Conservation (phyloP, 176 grass and related monocot genomes). For the Oryza australiensis region DNA sequence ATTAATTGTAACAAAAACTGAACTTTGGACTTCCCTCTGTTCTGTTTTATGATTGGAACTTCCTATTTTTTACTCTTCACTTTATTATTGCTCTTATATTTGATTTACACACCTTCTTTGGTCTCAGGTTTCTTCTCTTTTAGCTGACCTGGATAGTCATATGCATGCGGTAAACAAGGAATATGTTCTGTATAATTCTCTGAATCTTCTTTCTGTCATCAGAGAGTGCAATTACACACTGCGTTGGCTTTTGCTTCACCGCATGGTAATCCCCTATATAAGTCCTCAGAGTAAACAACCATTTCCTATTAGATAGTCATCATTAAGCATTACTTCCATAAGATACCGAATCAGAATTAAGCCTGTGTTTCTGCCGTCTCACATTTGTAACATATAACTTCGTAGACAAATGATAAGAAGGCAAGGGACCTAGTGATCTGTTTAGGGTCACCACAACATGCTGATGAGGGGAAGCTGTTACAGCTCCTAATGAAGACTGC, state of each 20-base stretch:
- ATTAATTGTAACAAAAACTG: background rate
- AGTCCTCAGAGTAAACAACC: background rate
- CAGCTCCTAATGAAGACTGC: slow-evolving; percentile 61
- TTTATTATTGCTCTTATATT: background rate
- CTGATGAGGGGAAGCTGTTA: slow-evolving; percentile 56
- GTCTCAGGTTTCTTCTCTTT: slow-evolving; percentile 55
- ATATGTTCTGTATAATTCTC: slow-evolving; percentile 63
- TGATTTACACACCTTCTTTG: slow-evolving; percentile 1
- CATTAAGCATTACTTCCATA: background rate
- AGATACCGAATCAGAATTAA: background rate
- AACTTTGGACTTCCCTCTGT: background rate
- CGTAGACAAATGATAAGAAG: slow-evolving; percentile 67
- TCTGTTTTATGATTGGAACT: slow-evolving; percentile 11
- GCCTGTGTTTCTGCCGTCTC: background rate
- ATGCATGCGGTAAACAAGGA: slow-evolving; percentile 50
- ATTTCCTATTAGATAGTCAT: background rate
- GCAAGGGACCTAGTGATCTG: slow-evolving; percentile 54
- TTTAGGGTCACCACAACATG: slow-evolving; percentile 49
- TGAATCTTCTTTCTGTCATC: slow-evolving; percentile 53
- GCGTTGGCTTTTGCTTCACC: slow-evolving; percentile 82
- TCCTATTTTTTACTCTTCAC: background rate
- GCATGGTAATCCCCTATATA: slow-evolving; percentile 52
- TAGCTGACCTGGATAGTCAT: slow-evolving; percentile 55
- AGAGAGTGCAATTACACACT: slow-evolving; percentile 70
- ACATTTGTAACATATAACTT: background rate